These are phyloP conservation scores for Phoma herbarum DNA, from an alignment of 2,329 filamentous ascomycete species.

Conservation along the genomic window DNA sequence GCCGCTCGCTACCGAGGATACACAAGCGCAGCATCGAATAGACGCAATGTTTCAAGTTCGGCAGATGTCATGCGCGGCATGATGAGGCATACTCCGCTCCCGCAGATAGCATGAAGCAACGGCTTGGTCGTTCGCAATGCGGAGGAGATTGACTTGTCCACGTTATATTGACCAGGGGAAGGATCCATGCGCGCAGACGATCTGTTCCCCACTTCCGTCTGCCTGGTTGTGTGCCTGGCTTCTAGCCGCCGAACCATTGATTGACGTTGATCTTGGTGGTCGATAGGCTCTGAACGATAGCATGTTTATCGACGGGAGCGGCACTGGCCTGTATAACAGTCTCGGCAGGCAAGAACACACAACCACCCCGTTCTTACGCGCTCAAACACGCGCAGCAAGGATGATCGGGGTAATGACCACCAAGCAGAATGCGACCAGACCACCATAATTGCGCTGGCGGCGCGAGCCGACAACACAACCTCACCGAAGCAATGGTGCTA, in stretches of 20 bases:
- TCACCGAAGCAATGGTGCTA: background rate
- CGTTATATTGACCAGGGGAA: slow-evolving; percentile 21
- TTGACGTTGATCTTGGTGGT: background rate
- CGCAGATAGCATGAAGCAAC: slow-evolving; percentile 18
- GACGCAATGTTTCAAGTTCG: slow-evolving; percentile 20
- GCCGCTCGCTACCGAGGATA: slow-evolving; percentile 11
- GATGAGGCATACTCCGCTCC: slow-evolving; percentile 16
- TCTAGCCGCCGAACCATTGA: slow-evolving; percentile 5
- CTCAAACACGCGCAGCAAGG: background rate
- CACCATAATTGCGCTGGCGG: background rate
- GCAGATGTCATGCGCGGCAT: slow-evolving; percentile 18
- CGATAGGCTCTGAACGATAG: background rate
- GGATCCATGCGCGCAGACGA: slow-evolving; percentile 11
- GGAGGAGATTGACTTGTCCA: slow-evolving; percentile 21
- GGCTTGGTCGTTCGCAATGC: slow-evolving; percentile 15
- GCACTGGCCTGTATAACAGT: background rate
- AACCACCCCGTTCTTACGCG: background rate
- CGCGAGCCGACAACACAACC: background rate
- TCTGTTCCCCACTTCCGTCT: slow-evolving; percentile 14
- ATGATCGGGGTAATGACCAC: background rate
- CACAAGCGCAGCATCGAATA: slow-evolving; percentile 16
- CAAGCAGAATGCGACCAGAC: background rate
- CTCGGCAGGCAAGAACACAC: background rate
- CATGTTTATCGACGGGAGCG: background rate
- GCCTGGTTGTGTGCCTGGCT: background rate